Percentiles rank a stretch among this genome's conserved stretches.
These are phyloP conservation scores for Mortierella claussenii DNA, from an alignment of 192 early-diverging fungal genomes.

Conservation along the genomic window DNA sequence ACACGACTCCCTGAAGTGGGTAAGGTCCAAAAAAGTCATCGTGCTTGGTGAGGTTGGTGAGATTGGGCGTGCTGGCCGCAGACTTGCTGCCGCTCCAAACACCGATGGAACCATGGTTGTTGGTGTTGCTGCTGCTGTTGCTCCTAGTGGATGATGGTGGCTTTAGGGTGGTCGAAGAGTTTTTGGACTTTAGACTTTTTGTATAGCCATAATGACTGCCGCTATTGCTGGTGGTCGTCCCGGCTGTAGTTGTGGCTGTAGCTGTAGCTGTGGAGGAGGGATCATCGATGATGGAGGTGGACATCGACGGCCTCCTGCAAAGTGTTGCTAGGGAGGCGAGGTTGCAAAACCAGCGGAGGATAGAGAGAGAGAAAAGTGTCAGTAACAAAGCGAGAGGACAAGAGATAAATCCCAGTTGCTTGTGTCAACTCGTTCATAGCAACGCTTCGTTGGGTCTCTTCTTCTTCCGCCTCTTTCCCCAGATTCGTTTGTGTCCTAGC, in stretches of 20 bases:
- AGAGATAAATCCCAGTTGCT: too few relatives aligned
- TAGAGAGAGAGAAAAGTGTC: too few relatives aligned
- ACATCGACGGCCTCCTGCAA: not conserved
- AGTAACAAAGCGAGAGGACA: too few relatives aligned
- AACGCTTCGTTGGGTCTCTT: too few relatives aligned
- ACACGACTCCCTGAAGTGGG: not conserved
- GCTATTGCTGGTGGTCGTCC: not conserved
- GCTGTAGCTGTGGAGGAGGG: not conserved
- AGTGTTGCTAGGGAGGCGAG: too few relatives aligned
- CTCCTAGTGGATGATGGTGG: not conserved
- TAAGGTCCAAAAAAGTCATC: constrained; percentile 6
- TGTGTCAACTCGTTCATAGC: too few relatives aligned
- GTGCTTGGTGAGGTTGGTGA: constrained; percentile 2
- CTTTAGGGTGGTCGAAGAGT: not conserved
- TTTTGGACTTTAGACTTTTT: not conserved
- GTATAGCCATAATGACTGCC: not conserved
- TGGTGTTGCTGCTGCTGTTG: not conserved
- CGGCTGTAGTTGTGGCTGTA: not conserved
- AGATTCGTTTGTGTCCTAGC: too few relatives aligned
- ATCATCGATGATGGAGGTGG: not conserved
- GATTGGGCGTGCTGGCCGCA: constrained; percentile 40
- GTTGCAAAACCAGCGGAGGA: not conserved
- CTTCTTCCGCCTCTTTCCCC: too few relatives aligned
- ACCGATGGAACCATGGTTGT: constrained; percentile 18
- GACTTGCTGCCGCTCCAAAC: constrained; percentile 27